phyloP scores from a whole-genome alignment of 2,329 filamentous ascomycete species.

The Alternaria brassicae region DNA sequence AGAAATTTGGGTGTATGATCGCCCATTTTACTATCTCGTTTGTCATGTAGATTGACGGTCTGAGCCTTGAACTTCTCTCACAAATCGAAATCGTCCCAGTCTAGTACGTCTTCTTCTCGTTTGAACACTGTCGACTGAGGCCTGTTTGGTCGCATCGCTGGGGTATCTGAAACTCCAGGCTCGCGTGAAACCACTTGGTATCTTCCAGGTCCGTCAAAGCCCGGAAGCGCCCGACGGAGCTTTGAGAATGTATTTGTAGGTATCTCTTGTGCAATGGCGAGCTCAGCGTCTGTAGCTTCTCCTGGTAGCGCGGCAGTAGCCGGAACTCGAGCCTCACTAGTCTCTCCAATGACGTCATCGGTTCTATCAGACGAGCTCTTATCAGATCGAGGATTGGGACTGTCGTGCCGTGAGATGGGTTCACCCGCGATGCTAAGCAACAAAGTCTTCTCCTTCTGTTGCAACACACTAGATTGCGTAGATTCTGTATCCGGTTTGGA shows the following conservation, averaged over 20 bases:
- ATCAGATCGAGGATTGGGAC: neutral
- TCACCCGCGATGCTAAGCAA: neutral
- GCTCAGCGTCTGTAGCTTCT: neutral
- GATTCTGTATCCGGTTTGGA: neutral
- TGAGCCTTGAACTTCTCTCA: neutral
- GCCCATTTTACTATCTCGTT: neutral
- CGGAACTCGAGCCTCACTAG: neutral
- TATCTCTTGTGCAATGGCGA: neutral
- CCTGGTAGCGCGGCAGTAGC: neutral
- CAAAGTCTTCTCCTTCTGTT: neutral
- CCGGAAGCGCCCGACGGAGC: neutral
- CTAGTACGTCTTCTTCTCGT: neutral
- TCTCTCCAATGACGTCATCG: neutral
- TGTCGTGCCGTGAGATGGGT: neutral
- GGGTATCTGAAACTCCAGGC: neutral
- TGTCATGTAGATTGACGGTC: neutral
- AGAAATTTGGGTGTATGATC: neutral
- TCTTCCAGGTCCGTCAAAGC: neutral
- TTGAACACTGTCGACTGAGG: neutral
- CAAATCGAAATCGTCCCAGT: neutral
- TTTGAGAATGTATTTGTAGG: neutral
- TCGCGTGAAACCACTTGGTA: neutral
- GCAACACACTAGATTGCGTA: neutral
- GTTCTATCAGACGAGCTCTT: neutral
- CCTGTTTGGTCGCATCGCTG: neutral